Conservation (phyloP, 2,329 filamentous ascomycete genomes). For the Botryotinia globosa region DNA sequence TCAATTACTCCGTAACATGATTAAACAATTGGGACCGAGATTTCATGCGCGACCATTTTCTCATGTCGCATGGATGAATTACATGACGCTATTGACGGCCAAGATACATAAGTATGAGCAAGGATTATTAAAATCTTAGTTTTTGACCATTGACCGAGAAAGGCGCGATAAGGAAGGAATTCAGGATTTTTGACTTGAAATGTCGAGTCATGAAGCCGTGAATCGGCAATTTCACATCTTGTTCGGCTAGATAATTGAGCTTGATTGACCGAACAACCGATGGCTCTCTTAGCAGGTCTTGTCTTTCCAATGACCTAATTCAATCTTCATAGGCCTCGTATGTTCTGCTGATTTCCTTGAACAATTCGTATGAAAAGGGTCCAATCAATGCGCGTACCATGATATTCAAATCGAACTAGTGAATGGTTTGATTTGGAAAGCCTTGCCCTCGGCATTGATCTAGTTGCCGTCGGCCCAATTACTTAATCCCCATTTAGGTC, state of each 20-base stretch:
- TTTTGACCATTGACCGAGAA: constrained; percentile 6
- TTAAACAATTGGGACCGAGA: neutral
- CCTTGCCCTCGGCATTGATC: neutral
- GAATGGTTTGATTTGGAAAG: neutral
- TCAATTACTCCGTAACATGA: neutral
- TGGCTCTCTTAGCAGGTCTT: constrained; percentile 4
- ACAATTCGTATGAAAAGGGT: neutral
- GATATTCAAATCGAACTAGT: neutral
- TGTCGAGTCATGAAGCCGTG: neutral
- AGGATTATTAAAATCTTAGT: neutral
- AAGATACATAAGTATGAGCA: constrained; percentile 6
- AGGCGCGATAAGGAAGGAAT: constrained; percentile 3
- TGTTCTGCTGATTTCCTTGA: neutral
- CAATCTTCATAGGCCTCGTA: neutral
- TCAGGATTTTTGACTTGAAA: neutral
- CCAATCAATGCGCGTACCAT: constrained; percentile 13
- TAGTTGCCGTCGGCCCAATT: constrained; percentile 6
- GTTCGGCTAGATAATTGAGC: neutral
- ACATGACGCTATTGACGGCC: constrained; percentile 12
- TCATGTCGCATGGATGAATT: neutral
- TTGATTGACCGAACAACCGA: constrained; percentile 6
- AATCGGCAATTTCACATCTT: neutral
- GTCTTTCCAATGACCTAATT: constrained; percentile 3
- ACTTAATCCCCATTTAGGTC: constrained; percentile 9
- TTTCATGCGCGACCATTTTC: neutral